Conservation (phyloP, 164 flowering plant species). For the Stephania japonica region DNA sequence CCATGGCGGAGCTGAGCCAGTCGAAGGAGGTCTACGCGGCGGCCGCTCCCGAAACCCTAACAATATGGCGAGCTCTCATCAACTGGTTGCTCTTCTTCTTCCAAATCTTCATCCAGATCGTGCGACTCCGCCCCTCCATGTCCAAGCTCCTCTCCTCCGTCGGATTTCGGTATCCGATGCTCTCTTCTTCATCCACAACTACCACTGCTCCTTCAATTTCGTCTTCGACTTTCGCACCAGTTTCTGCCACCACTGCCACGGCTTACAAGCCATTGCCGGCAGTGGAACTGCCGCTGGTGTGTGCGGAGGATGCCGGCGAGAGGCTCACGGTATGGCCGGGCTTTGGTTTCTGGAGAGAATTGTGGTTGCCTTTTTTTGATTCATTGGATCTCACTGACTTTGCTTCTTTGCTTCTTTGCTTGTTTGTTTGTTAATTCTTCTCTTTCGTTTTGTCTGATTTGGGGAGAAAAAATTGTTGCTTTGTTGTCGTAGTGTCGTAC, state of each 20-base stretch:
- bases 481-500: neutral
- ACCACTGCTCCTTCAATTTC: constrained; percentile 28
- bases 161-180: constrained; percentile 26
- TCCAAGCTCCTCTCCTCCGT: constrained; percentile 36
- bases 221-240: constrained; percentile 26
- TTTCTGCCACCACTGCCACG: constrained; percentile 28
- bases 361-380: neutral
- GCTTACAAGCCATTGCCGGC: constrained; percentile 52
- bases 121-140: constrained; percentile 23
- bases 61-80: constrained; percentile 52
- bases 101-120: constrained; percentile 71
- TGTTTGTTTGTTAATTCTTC: neutral
- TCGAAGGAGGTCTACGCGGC: constrained; percentile 35
- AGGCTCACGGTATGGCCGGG: constrained; percentile 39
- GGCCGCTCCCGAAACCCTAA: constrained; percentile 27
- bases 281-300: constrained; percentile 37
- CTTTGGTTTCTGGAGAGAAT: neutral
- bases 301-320: neutral
- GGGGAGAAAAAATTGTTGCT: neutral
- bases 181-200: constrained; percentile 24
- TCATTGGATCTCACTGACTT: neutral
- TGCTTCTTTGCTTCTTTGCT: neutral
- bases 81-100: constrained; percentile 70
- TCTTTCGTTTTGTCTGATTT: neutral
- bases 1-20: constrained; percentile 54